Conservation (phyloP, 352 stramenopile species). For the Globisporangium rhizosaccharum region DNA sequence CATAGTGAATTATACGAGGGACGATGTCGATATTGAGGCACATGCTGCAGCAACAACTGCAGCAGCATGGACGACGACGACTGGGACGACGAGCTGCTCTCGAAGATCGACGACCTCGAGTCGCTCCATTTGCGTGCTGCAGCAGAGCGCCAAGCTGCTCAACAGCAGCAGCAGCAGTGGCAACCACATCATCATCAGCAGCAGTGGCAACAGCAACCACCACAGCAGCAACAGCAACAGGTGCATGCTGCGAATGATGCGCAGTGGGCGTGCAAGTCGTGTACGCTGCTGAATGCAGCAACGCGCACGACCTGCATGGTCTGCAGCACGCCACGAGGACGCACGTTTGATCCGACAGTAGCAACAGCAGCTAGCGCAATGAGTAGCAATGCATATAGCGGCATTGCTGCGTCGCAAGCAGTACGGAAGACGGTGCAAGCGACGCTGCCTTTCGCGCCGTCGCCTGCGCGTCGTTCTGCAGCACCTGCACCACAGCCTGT, state of each 20-base stretch:
- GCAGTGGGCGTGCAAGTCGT: slow-evolving; percentile 48
- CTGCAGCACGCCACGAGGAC: slow-evolving; percentile 43
- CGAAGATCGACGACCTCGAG: slow-evolving; percentile 62
- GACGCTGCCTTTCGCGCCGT: slow-evolving; percentile 48
- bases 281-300: slow-evolving; percentile 53
- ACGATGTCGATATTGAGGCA: slow-evolving; percentile 1
- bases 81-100: slow-evolving; percentile 80
- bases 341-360: slow-evolving; percentile 16
- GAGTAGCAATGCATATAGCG: background rate
- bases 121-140: slow-evolving; percentile 26
- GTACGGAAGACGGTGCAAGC: slow-evolving; percentile 52
- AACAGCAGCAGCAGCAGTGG: slow-evolving; percentile 5
- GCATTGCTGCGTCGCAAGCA: slow-evolving; percentile 4
- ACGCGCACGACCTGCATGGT: slow-evolving; percentile 32
- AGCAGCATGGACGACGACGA: slow-evolving; percentile 46
- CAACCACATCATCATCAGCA: background rate
- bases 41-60: background rate
- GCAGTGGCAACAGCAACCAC: slow-evolving; percentile 4
- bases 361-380: background rate
- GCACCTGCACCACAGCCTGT: slow-evolving; percentile 8
- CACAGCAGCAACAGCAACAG: background rate
- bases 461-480: slow-evolving; percentile 6
- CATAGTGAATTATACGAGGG: no score
- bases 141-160: slow-evolving; percentile 1
- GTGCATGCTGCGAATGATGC: background rate